Evolutionary conservation across 345 rosid genomes (phyloP), one percentile per base, ranked within the genome.

Genomic region (Theobroma cacao): DNA sequence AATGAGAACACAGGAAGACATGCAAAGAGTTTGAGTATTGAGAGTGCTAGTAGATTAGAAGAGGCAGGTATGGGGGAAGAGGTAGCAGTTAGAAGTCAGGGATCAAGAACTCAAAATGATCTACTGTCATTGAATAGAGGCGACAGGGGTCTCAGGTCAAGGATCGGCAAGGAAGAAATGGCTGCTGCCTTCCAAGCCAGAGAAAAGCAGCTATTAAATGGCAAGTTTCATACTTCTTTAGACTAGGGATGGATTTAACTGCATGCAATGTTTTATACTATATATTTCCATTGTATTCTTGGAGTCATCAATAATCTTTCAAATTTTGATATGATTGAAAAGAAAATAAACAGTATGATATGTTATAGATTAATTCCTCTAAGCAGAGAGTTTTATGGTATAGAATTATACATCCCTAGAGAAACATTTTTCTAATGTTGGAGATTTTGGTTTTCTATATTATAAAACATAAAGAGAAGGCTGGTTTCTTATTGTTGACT

Each of bases 11-110:
- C 77, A 22, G 82, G 77, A 4, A 85, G 62, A 56, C 90, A 89
- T 28, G 77, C 75, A 17, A 94, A 88, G 82, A 90, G 89, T 75
- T 61, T 78, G 78, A 87, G 89, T 84, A 31, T 77, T 1, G 92
- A 88, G 52, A 82, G 85, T 55, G 76, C 81, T 50, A 55, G 80
- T 22, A 78, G 48, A 53, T 56, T 59, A 5, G 88, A 75, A 5
- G 91, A 82, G 33, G 50, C 79, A 48, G 64, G 80, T 9, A 31
- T 5, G 48, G 84, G 83, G 22, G 93, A 87, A 30, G 65, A 47
- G 5, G 53, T 38, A 3, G 59, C n/a, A 33, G 61, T 41, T 5
- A 59, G 75, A 71, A 83, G 84, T 26, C 82, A 80, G 7, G 83
- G 78, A 31, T 76, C 83, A 4, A 83, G 74, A 72, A 36, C 81